Percentiles rank a stretch among this genome's conserved stretches.
Evolutionary conservation across 495 filamentous ascomycete species (phyloP).

Genomic region (Glutinoglossum americanum): DNA sequence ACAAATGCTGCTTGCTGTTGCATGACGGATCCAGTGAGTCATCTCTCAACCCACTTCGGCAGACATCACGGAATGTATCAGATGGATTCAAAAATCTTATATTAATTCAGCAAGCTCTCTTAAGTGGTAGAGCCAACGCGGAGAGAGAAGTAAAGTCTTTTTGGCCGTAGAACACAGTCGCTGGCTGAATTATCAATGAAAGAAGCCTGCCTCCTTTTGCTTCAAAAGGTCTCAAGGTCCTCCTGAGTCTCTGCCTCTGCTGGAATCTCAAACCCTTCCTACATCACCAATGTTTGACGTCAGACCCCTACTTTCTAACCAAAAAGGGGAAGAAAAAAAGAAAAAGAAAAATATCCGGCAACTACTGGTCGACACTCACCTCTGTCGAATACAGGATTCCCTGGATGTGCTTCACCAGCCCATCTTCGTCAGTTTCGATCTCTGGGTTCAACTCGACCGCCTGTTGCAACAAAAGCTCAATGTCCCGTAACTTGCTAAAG

Average conservation of each 20-base stretch:
- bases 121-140: background rate
- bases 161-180: background rate
- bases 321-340: background rate
- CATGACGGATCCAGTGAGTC: background rate
- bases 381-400: constrained; percentile 93
- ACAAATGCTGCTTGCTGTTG: no score
- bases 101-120: background rate
- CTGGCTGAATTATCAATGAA: constrained; percentile 3
- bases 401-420: constrained; percentile 84
- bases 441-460: constrained; percentile 79
- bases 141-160: background rate
- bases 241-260: constrained; percentile 38
- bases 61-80: background rate
- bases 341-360: background rate
- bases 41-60: background rate
- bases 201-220: background rate
- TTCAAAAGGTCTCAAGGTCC: constrained; percentile 57
- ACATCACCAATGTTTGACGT: constrained; percentile 1
- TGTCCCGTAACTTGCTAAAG: constrained; percentile 93
- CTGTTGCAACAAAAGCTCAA: constrained; percentile 79
- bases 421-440: constrained; percentile 78
- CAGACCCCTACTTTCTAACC: background rate
- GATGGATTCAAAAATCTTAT: background rate
- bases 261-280: constrained; percentile 72
- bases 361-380: constrained; percentile 21